A percentile compares a stretch with the other conserved stretches of the same genome.
These are phyloP conservation scores for Senna siamea DNA, from an alignment of 306 rosid species.

Conservation along the genomic window DNA sequence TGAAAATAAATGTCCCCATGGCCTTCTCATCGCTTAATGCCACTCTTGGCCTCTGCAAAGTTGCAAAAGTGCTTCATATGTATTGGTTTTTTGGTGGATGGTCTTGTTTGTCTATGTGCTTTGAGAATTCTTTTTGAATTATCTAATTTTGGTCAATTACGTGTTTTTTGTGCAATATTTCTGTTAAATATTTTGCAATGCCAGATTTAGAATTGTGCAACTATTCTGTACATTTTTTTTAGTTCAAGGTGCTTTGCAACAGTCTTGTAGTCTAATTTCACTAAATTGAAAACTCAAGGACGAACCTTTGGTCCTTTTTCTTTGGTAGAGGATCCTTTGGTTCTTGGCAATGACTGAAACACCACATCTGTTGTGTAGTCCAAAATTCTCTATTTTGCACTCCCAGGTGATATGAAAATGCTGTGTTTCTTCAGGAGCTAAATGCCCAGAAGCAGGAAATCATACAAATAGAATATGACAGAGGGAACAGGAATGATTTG, in stretches of 20 bases:
- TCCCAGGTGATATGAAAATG: constrained; percentile 25
- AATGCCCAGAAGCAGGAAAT: constrained; percentile 67
- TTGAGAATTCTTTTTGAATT: not conserved
- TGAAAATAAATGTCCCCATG: not conserved
- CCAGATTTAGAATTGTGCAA: not conserved
- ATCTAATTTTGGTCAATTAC: not conserved
- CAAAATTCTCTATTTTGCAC: constrained; percentile 30
- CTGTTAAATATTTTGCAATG: not conserved
- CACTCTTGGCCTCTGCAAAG: not conserved
- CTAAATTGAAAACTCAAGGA: not conserved
- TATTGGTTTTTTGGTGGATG: not conserved
- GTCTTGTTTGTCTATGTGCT: not conserved
- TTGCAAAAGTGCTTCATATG: not conserved
- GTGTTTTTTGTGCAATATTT: not conserved
- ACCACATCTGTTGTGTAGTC: constrained; percentile 11
- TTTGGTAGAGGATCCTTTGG: not conserved
- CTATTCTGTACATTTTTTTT: not conserved
- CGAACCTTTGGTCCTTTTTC: not conserved
- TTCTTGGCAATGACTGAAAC: constrained; percentile 1
- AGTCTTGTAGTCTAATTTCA: not conserved
- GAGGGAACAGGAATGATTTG: constrained; percentile 73
- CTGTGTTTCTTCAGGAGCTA: constrained; percentile 70
- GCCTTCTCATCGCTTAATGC: constrained; percentile 19
- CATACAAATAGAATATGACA: constrained; percentile 60
- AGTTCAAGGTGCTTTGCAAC: constrained; percentile 11